Conservation (phyloP, 1,284 basidiomycete genomes). For the Trichosporon ovoides region DNA sequence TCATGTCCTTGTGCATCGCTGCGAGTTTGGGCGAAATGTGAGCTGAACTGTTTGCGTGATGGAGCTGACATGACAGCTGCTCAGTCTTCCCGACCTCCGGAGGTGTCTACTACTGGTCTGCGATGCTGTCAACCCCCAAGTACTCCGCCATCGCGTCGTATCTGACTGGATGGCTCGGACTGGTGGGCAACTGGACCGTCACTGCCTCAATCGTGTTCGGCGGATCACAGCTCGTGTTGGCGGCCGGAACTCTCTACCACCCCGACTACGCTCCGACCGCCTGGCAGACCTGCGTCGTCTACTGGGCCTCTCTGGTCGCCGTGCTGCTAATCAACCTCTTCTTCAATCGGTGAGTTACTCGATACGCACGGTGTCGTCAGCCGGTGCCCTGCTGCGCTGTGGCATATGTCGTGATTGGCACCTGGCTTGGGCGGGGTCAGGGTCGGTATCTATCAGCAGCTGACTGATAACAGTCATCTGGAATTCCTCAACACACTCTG, state of each 20-base stretch:
- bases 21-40: conserved; percentile 51
- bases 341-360: conserved; percentile 36
- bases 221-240: conserved; percentile 51
- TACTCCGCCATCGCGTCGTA: conserved; percentile 50
- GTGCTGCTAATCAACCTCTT: conserved; percentile 47
- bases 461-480: conserved; percentile 28
- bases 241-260: conserved; percentile 50
- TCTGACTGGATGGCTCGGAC: conserved; percentile 52
- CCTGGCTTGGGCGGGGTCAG: background rate
- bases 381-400: too few relatives aligned
- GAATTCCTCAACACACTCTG: conserved; percentile 47
- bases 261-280: conserved; percentile 47
- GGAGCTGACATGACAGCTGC: conserved; percentile 31
- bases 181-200: conserved; percentile 53
- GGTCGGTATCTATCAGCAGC: background rate
- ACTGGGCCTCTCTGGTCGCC: conserved; percentile 49
- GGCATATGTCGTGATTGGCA: background rate
- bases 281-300: conserved; percentile 50
- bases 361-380: too few relatives aligned
- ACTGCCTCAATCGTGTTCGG: conserved; percentile 53
- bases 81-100: conserved; percentile 51
- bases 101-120: conserved; percentile 52
- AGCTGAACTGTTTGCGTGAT: conserved; percentile 5
- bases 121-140: conserved; percentile 48
- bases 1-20: conserved; percentile 51